Evolutionary conservation across 192 early-diverging fungal species (phyloP).

Genomic region (Backusella australiensis): DNA sequence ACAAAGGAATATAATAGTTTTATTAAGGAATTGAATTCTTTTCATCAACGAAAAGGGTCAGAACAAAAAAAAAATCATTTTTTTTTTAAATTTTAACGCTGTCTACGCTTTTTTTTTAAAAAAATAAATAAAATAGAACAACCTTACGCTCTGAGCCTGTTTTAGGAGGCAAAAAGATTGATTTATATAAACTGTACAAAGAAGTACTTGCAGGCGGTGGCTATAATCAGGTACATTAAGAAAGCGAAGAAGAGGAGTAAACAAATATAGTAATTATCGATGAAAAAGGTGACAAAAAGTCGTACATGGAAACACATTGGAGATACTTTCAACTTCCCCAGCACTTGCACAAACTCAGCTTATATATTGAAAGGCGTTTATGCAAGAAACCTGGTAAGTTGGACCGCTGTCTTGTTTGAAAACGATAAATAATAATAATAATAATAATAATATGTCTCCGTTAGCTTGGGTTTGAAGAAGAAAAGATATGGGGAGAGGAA

Average conservation of each 20-base stretch:
- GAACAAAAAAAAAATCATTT: not conserved
- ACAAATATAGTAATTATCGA: not conserved
- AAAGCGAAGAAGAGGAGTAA: not conserved
- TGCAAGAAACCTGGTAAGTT: constrained; percentile 49
- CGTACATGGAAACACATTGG: constrained; percentile 71
- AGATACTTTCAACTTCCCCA: constrained; percentile 68
- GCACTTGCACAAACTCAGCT: constrained; percentile 79
- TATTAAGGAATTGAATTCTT: constrained; percentile 14
- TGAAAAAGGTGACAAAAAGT: constrained; percentile 57
- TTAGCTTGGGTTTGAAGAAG: constrained; percentile 30
- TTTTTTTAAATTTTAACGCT: not conserved
- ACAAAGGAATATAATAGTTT: constrained; percentile 17
- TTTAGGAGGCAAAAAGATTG: constrained; percentile 72
- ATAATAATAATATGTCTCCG: not conserved
- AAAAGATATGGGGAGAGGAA: constrained; percentile 20
- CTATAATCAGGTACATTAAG: constrained; percentile 55
- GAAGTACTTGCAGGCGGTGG: constrained; percentile 63
- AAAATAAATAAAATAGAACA: constrained; percentile 32
- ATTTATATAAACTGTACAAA: constrained; percentile 58
- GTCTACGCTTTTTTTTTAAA: not conserved
- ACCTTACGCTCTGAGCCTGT: constrained; percentile 59
- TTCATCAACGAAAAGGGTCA: constrained; percentile 21
- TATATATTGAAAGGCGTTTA: constrained; percentile 76
- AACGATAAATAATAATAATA: not conserved
- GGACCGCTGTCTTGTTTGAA: too few relatives aligned